Evolutionary conservation across 2,329 filamentous ascomycete species (phyloP).

Genomic region (Trichoderma asperellum): DNA sequence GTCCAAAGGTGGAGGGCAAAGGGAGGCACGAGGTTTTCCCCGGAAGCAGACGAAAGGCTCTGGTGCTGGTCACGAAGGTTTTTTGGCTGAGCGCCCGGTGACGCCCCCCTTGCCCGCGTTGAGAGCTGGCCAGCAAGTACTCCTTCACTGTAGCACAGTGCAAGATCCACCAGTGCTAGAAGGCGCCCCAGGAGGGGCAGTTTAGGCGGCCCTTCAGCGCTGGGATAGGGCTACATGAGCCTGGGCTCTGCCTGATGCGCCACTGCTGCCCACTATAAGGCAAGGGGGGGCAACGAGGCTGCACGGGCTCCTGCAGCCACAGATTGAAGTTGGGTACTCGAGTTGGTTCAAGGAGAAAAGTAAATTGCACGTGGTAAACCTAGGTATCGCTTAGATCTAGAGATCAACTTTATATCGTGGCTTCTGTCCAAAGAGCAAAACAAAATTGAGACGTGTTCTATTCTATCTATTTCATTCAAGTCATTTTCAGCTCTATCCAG

Average conservation of each 20-base stretch:
- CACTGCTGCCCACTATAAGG: conserved; percentile 4
- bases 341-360: neutral
- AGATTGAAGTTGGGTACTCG: neutral
- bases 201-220: neutral
- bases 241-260: conserved; percentile 13
- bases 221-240: conserved; percentile 18
- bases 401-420: neutral
- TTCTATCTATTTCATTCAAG: conserved; percentile 2
- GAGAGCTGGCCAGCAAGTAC: conserved; percentile 14
- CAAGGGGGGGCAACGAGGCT: conserved; percentile 6
- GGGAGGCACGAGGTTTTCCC: conserved; percentile 46
- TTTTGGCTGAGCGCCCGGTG: conserved; percentile 44
- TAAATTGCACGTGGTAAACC: neutral
- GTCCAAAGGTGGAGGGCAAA: conserved; percentile 37
- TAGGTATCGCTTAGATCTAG: neutral
- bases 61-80: conserved; percentile 44
- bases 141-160: conserved; percentile 25
- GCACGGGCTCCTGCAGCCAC: neutral
- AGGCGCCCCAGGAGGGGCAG: conserved; percentile 1
- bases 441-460: neutral
- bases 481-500: conserved; percentile 16
- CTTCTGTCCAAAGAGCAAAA: neutral
- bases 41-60: conserved; percentile 43
- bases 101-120: conserved; percentile 35
- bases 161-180: conserved; percentile 7